These are phyloP conservation scores for Dacryopinax primogenitus DNA, from an alignment of 768 basidiomycete species.

Conservation along the genomic window DNA sequence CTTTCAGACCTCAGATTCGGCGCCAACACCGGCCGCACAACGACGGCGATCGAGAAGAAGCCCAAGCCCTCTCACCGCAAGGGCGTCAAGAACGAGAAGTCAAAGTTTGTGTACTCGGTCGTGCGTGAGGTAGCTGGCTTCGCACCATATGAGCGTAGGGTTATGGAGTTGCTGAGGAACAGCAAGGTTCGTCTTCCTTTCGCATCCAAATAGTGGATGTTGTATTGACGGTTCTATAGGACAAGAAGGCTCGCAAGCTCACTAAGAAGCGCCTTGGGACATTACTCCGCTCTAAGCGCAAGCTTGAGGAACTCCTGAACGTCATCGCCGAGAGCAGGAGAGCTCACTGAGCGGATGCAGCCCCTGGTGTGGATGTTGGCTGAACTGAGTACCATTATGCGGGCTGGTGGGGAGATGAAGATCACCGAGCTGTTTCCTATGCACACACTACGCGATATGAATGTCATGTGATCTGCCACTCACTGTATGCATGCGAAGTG, in stretches of 20 bases:
- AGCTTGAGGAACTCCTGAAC: conserved; percentile 85
- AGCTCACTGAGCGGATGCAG: conserved; percentile 16
- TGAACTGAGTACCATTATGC: background rate
- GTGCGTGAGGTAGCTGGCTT: conserved; percentile 96
- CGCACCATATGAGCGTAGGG: conserved; percentile 92
- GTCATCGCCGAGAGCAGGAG: conserved; percentile 48
- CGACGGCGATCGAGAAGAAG: conserved; percentile 65
- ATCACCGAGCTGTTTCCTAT: background rate
- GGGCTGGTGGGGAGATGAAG: background rate
- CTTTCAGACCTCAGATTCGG: conserved; percentile 67
- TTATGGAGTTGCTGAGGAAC: conserved; percentile 96
- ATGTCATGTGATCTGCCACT: conserved; percentile 5
- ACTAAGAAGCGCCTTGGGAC: conserved; percentile 99
- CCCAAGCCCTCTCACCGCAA: conserved; percentile 81
- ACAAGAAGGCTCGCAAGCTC: conserved; percentile 98
- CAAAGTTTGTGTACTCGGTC: conserved; percentile 84
- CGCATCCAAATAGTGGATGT: conserved; percentile 12
- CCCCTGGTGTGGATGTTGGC: background rate
- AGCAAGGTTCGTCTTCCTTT: conserved; percentile 55
- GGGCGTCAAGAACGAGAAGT: conserved; percentile 79
- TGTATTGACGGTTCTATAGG: conserved; percentile 36
- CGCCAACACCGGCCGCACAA: conserved; percentile 77
- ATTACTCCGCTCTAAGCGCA: conserved; percentile 95
- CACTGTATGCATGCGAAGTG: too few species aligned
- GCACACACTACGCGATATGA: conserved; percentile 6